Base-by-base conservation (phyloP, 345 rosid genomes). In the Eucalyptus curtisii region DNA sequence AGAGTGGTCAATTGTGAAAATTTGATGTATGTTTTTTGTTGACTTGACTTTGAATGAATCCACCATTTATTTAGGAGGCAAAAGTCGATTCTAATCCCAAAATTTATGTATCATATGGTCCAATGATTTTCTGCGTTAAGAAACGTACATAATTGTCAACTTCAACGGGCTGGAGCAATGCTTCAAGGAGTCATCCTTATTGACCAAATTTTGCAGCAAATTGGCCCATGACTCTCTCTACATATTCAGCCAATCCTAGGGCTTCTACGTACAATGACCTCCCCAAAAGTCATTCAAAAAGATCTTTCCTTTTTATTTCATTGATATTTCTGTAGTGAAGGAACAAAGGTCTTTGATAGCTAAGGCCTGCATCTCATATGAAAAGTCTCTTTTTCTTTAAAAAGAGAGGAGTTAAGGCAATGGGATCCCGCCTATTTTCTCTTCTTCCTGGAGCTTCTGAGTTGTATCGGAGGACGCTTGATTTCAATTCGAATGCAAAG, bases 141-240 rank as follows among this genome's bases (percentile, higher is more conserved):
- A 27, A 59, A 59, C 1, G 0, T 12, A 59, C 61, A 59, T 12
- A 59, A 59, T 59, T 59, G 31, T 59, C 66, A 11, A 59, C 66
- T 59, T 27, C 0, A 2, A 59, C 0, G 4, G 7, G 66, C 8
- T 27, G 31, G 8, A 27, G 31, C 0, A 1, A 27, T 59, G 31
- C 31, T 59, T 59, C 66, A 5, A 59, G 31, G 31, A 27, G 14
- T 30, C 31, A 12, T 59, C 66, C 31, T 27, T 59, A 59, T 10
- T 59, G 31, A 27, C 66, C 66, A 27, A 11, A 11, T 59, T 59
- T 59, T 27, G 66, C 1, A 59, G 4, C 31, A 27, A 59, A 59
- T 13, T 27, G 66, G 66, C 15, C 31, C 31, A 59, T 6, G 66
- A 27, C 31, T 59, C 31, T 59, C 31, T 59, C 2, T 59, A 0